A percentile compares a stretch with the other conserved stretches of the same genome.
Evolutionary conservation across 345 rosid genomes (phyloP).

Genomic region (Toxicodendron radicans): DNA sequence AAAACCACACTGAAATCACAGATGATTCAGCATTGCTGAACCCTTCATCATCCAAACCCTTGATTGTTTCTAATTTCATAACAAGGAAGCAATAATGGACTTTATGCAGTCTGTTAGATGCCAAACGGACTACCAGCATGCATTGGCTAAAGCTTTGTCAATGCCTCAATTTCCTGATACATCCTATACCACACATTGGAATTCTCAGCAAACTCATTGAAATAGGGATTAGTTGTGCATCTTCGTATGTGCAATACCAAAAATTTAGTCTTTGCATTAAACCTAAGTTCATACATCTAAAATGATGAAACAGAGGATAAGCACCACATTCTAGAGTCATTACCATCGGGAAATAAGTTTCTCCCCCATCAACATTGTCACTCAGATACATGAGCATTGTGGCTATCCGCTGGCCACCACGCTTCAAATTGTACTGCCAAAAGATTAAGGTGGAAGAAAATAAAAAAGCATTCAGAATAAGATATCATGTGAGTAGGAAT

Average conservation of each 20-base stretch:
- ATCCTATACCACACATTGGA: background rate
- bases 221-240: background rate
- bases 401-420: constrained; percentile 92
- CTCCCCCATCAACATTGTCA: constrained; percentile 91
- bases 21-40: background rate
- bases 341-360: constrained; percentile 95
- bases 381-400: constrained; percentile 94
- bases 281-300: background rate
- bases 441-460: background rate
- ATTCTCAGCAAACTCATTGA: background rate
- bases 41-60: background rate
- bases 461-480: background rate
- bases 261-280: background rate
- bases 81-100: background rate
- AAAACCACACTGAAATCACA: background rate
- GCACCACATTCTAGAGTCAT: constrained; percentile 9
- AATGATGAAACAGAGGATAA: background rate
- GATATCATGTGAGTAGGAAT: background rate
- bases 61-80: background rate
- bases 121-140: background rate
- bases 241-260: background rate
- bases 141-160: background rate
- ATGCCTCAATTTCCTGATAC: background rate
- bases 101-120: background rate
- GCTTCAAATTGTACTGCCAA: constrained; percentile 77